Evolutionary conservation across 179 eudicot genomes (phyloP).

Genomic region (Spinacia oleracea): DNA sequence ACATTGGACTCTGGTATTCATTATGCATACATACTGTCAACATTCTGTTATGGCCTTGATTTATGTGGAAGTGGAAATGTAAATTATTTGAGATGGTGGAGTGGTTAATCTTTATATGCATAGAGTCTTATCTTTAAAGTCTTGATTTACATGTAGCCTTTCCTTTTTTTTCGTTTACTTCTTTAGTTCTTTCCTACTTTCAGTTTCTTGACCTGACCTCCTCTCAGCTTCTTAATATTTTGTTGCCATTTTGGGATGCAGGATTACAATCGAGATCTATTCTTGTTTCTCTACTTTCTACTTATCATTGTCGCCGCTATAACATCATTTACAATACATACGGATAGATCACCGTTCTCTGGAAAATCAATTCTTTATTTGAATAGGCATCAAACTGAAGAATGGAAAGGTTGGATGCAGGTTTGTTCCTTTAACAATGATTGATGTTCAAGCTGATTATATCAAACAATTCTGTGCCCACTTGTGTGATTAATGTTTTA

Average conservation of each 20-base stretch:
- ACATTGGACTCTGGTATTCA: background rate
- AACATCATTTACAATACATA: constrained; percentile 83
- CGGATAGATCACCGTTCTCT: constrained; percentile 74
- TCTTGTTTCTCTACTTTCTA: constrained; percentile 83
- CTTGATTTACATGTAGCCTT: background rate
- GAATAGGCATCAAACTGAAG: constrained; percentile 96
- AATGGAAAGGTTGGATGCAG: constrained; percentile 99
- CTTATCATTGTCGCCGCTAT: constrained; percentile 76
- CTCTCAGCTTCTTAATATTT: constrained; percentile 15
- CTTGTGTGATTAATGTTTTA: background rate
- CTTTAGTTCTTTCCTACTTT: background rate
- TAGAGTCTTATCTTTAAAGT: background rate
- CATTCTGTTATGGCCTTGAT: background rate
- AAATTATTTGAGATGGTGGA: background rate
- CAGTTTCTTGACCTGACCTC: background rate
- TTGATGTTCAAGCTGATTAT: background rate
- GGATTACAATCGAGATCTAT: constrained; percentile 90
- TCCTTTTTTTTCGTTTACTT: background rate
- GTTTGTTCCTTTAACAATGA: constrained; percentile 33
- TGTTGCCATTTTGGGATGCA: constrained; percentile 40
- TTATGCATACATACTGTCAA: background rate
- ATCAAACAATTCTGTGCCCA: background rate
- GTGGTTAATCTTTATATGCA: background rate
- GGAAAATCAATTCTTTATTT: constrained; percentile 78
- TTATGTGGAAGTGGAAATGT: background rate